Base-by-base conservation (phyloP, 495 filamentous ascomycete species). In the Glutinoglossum americanum region DNA sequence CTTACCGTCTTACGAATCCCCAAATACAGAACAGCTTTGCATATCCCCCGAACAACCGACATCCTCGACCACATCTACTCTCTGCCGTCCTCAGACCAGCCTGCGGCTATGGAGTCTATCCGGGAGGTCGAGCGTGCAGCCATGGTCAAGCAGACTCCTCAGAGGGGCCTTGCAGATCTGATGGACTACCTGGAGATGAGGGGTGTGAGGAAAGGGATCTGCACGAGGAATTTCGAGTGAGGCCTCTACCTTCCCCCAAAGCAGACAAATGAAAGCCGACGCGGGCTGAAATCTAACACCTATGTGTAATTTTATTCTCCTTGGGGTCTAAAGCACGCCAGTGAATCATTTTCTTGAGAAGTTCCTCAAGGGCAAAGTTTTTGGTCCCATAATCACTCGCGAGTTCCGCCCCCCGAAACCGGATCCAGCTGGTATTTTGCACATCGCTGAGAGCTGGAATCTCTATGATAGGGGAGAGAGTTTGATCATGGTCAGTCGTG, bases 151-250 rank as follows among this genome's bases (percentile, higher is more conserved):
- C 90, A 95, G 68, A 72, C 79, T 17, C 79, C 89, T 3, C 89
- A 94, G 66, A 80, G 83, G 0, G 92, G 92, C 1, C 77, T 96
- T 0, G 64, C 72, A 0, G 63, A 70, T 7, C 69, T 98, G 28
- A 92, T 96, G 81, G 68, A 77, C 30, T 95, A 92, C 68, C 76
- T 96, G 0, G 79, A 93, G 61, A 66, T 69, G 4, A 73, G 74
- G 21, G 67, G 69, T 0, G 64, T 96, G 1, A 77, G 73, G 56
- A 87, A 92, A 66, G 92, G 76, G 0, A 85, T 98, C 60, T 94
- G 89, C 70, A 98, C 92, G 6, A 75, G 92, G 64, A 98, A 98
- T 72, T 96, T 95, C 63, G 88, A 94, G 75, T 80, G 72, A 54
- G 66, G 15, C 13, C 25, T 13, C 13, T 17, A 7, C 21, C 41